These are phyloP conservation scores for Suhomyces guaymorum DNA, from an alignment of 1,139 yeast genomes.

Conservation along the genomic window DNA sequence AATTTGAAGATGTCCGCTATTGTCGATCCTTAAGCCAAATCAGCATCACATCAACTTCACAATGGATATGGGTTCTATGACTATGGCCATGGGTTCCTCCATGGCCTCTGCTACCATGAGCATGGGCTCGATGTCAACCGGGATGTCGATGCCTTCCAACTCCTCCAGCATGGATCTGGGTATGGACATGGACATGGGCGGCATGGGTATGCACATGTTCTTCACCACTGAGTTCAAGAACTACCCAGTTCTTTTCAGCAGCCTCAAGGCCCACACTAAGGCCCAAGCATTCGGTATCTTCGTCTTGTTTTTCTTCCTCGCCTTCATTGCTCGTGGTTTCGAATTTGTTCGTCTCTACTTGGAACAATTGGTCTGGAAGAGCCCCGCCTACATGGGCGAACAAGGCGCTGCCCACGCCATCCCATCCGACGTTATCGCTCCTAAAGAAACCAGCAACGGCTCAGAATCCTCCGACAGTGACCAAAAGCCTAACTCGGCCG, in stretches of 20 bases:
- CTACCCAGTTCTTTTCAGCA: constrained; percentile 63
- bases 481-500: constrained; percentile 13
- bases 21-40: background rate
- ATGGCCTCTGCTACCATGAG: constrained; percentile 12
- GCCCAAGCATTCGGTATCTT: constrained; percentile 76
- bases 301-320: constrained; percentile 55
- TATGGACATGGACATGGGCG: constrained; percentile 26
- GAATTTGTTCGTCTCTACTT: constrained; percentile 60
- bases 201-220: constrained; percentile 54
- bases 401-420: too few relatives aligned
- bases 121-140: constrained; percentile 15
- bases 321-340: constrained; percentile 58
- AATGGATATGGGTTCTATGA: constrained; percentile 6
- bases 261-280: constrained; percentile 50
- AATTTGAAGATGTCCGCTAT: background rate
- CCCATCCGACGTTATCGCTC: too few relatives aligned
- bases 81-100: constrained; percentile 19
- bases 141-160: constrained; percentile 7
- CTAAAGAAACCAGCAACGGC: constrained; percentile 8
- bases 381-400: constrained; percentile 31
- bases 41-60: background rate
- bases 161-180: constrained; percentile 10
- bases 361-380: constrained; percentile 63
- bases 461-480: constrained; percentile 14
- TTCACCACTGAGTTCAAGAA: constrained; percentile 50